Evolutionary conservation across 2,329 filamentous ascomycete species (phyloP), one percentile per base, ranked within the genome.

Genomic region (Penicillium rolfsii): DNA sequence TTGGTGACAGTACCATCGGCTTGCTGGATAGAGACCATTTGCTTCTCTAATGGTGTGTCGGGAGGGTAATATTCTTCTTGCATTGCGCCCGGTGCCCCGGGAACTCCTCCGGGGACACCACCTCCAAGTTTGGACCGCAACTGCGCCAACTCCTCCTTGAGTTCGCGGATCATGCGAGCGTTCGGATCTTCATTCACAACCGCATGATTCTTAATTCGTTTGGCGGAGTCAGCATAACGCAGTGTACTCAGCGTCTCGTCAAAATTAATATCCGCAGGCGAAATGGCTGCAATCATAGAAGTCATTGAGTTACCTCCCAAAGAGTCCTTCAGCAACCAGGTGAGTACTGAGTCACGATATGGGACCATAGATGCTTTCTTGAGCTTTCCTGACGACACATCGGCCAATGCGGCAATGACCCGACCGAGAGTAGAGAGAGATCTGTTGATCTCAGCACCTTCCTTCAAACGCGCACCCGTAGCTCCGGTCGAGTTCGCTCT

Each of bases 101-200:
- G 76, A 52, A 74, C 77, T 33, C 69, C 62, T 40, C 75, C 76
- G 11, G 74, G 80, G 16, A 78, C 80, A 35, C 84, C 84, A 38
- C 85, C 86, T 54, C 88, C 89, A 14, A 99, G 85, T 74, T 99
- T 98, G 70, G 91, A 89, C 70, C 95, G 86, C 59, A 99, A 82
- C 63, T 96, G 83, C 1, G 91, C 87, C 60, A 99, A 79, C 73
- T 99, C 95, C 76, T 99, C 95, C 75, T 99, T 99, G 64, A 99
- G 82, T 74, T 99, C 95, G 76, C 95, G 86, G 66, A 99, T 98
- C 95, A 99, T 99, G 70, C 95, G 90, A 62, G 95, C 95, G 74
- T 99, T 99, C 50, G 95, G 94, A 79, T 99, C 95, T 77, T 99
- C 95, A 81, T 99, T 99, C 77, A 99, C 91, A 54, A 99, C 95